phyloP scores from a whole-genome alignment of 2,329 filamentous ascomycete genomes.

The Hypoxylon sp. region DNA sequence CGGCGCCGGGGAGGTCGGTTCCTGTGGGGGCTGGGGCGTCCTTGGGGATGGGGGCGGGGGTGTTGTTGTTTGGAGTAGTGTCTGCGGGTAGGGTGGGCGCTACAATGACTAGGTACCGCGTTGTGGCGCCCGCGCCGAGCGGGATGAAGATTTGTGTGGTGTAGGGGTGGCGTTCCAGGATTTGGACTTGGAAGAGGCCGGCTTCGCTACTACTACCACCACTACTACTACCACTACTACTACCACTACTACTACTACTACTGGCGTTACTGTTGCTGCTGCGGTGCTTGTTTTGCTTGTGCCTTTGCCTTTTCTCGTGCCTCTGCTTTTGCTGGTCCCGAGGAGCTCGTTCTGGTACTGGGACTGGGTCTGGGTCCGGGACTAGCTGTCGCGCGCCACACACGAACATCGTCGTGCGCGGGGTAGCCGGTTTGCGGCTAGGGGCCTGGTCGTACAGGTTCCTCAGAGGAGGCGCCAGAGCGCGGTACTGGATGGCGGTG shows the following conservation, averaged over 20 bases:
- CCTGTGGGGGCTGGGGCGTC: constrained; percentile 59
- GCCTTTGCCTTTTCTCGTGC: neutral
- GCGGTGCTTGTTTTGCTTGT: neutral
- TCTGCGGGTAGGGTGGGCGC: constrained; percentile 77
- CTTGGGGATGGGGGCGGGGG: constrained; percentile 28
- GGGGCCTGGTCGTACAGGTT: constrained; percentile 79
- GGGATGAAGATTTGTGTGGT: constrained; percentile 96
- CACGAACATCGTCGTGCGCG: constrained; percentile 90
- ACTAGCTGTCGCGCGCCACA: constrained; percentile 65
- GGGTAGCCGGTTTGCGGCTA: constrained; percentile 68
- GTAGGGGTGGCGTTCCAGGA: constrained; percentile 93
- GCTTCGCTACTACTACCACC: constrained; percentile 35
- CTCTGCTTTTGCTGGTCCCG: neutral
- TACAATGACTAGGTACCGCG: constrained; percentile 86
- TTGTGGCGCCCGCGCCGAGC: constrained; percentile 65
- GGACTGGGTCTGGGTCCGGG: constrained; percentile 16
- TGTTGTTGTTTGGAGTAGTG: no score
- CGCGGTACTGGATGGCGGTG: constrained; percentile 86
- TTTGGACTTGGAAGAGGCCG: constrained; percentile 73
- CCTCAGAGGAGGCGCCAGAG: constrained; percentile 81
- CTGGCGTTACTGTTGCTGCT: neutral
- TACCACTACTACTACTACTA: neutral
- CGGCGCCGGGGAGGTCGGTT: constrained; percentile 67
- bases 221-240: neutral
- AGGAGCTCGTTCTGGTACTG: constrained; percentile 34